Percentiles rank a stretch among this genome's conserved stretches.
phyloP scores from a whole-genome alignment of 805 yeast genomes.

The Komagataella populi region DNA sequence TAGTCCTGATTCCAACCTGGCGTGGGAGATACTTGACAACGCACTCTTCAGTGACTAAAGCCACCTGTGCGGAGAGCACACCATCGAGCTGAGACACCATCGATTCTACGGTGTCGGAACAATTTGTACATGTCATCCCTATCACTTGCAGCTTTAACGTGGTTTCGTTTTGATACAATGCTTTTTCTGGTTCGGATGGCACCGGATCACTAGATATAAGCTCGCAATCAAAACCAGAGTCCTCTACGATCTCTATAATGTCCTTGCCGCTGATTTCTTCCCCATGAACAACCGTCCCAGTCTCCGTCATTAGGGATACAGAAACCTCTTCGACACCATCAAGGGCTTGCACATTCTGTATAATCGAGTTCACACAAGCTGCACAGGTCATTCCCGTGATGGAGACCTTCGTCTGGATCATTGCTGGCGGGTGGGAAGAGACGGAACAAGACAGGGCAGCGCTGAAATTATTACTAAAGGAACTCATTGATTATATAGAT shows the following conservation, averaged over 20 bases:
- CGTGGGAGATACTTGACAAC: constrained; percentile 35
- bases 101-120: constrained; percentile 34
- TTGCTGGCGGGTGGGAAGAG: not conserved
- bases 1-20: constrained; percentile 45
- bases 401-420: constrained; percentile 7
- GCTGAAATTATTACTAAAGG: not conserved
- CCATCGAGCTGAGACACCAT: constrained; percentile 33
- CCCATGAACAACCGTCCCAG: constrained; percentile 23
- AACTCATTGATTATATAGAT: not conserved
- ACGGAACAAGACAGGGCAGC: not conserved
- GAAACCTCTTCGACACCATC: constrained; percentile 38
- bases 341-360: constrained; percentile 32
- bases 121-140: constrained; percentile 54
- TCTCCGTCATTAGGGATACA: constrained; percentile 64
- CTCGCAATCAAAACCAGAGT: constrained; percentile 49
- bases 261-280: constrained; percentile 6
- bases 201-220: constrained; percentile 1
- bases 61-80: constrained; percentile 32
- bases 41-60: constrained; percentile 41
- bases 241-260: constrained; percentile 45
- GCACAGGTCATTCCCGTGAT: constrained; percentile 87
- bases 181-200: constrained; percentile 1
- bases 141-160: constrained; percentile 21
- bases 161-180: constrained; percentile 1
- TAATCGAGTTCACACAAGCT: constrained; percentile 62